Evolutionary conservation across 108 stramenopile species (phyloP), one percentile per base, ranked within the genome.

Genomic region (Skeletonema grethae): DNA sequence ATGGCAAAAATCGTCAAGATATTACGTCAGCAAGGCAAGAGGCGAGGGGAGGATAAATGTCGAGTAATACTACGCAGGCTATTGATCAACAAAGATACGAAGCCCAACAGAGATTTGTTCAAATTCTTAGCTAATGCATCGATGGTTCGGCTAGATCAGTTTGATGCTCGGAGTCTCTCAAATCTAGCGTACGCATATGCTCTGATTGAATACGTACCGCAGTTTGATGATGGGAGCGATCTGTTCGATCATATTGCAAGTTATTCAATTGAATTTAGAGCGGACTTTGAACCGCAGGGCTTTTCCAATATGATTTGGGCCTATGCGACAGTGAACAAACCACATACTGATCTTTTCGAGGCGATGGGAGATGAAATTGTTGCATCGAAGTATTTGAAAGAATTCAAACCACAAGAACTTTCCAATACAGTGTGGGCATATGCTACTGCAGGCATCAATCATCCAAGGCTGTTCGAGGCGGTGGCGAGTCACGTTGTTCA

Each of bases 241-340:
- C 20, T 50, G 3, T 50, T 50, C 22, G 18, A 50, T 22, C 48
- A 22, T 22, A 57, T 69, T 45, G 75, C 67, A 1, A 62, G 45
- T 3, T 29, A 63, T 22, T 18, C 65, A 25, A 32, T 55, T 0
- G 48, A 15, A 12, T 7, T 36, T 13, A 43, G 35, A 31, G n/a
- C 0, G 11, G 43, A 39, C n/a, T n/a, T n/a, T n/a, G n/a, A n/a
- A n/a, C n/a, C n/a, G n/a, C n/a, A n/a, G n/a, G n/a, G n/a, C n/a
- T n/a, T n/a, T 9, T 32, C 28, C 48, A 36, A 36, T 3, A 41
- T 7, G 15, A 0, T 41, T 2, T 41, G 39, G 39, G 39, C 39
- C 9, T 80, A 80, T 41, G 35, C 79, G 0, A 80, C 79, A 2
- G 57, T 48, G 11, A 30, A 32, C 63, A 72, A 36, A 48, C 4